Conservation (phyloP, 2,329 filamentous ascomycete genomes). For the Arthrobotrys sphaeroides region DNA sequence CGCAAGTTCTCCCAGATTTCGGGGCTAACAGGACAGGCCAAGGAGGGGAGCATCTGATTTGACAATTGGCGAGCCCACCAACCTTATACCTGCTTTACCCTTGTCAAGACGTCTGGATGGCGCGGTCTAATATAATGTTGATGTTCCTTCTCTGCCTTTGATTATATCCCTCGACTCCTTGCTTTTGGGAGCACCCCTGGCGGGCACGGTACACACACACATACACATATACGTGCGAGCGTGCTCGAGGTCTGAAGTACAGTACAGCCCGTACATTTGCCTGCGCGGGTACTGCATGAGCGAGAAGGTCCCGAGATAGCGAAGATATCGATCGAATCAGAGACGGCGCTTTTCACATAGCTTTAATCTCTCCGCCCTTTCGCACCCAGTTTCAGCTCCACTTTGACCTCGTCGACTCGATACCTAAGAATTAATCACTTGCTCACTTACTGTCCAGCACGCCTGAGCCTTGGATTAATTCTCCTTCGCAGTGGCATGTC, state of each 20-base stretch:
- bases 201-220: conserved; percentile 28
- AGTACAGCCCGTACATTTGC: conserved; percentile 26
- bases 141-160: conserved; percentile 21
- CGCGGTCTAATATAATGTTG: conserved; percentile 39
- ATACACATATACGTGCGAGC: neutral
- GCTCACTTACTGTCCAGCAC: neutral
- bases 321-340: conserved; percentile 32
- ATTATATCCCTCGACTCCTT: conserved; percentile 48
- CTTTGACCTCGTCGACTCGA: conserved; percentile 28
- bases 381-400: conserved; percentile 23
- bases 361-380: conserved; percentile 1
- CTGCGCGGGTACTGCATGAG: conserved; percentile 21
- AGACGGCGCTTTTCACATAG: conserved; percentile 6
- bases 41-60: conserved; percentile 37
- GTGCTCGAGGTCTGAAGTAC: no score
- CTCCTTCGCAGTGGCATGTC: conserved; percentile 29
- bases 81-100: conserved; percentile 47
- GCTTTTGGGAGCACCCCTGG: conserved; percentile 38
- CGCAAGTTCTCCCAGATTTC: conserved; percentile 26
- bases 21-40: conserved; percentile 18
- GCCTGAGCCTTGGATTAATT: no score
- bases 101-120: conserved; percentile 46
- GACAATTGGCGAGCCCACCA: conserved; percentile 52
- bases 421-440: no score
- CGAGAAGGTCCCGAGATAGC: neutral